phyloP scores from a whole-genome alignment of 1,284 basidiomycete species.

The Ustilago lituana region DNA sequence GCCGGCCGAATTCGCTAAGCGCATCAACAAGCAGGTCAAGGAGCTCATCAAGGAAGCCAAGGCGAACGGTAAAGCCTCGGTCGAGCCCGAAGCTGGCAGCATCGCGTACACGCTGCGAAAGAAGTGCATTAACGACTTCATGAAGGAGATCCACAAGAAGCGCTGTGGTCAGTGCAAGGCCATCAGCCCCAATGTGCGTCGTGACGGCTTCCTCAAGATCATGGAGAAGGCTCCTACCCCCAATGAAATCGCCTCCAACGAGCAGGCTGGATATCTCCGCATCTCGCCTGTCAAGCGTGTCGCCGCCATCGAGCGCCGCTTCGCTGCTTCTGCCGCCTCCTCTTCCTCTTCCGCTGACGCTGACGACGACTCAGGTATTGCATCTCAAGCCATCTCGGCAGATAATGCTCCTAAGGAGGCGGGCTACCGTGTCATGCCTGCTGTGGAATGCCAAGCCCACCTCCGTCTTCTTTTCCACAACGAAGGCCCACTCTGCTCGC shows the following conservation, averaged over 20 bases:
- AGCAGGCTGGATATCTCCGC: slow-evolving; percentile 35
- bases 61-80: slow-evolving; percentile 68
- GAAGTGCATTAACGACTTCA: slow-evolving; percentile 82
- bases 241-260: slow-evolving; percentile 37
- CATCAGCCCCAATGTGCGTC: slow-evolving; percentile 88
- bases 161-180: slow-evolving; percentile 80
- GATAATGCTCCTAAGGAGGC: slow-evolving; percentile 57
- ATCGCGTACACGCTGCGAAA: slow-evolving; percentile 88
- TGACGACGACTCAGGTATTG: slow-evolving; percentile 26
- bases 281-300: slow-evolving; percentile 57
- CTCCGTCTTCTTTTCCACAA: slow-evolving; percentile 87
- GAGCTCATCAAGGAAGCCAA: slow-evolving; percentile 74
- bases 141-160: slow-evolving; percentile 77
- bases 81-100: slow-evolving; percentile 70
- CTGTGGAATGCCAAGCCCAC: slow-evolving; percentile 92
- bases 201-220: slow-evolving; percentile 92
- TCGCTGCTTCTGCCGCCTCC: slow-evolving; percentile 20
- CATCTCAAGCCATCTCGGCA: slow-evolving; percentile 39
- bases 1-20: slow-evolving; percentile 57
- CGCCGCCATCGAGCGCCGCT: slow-evolving; percentile 35
- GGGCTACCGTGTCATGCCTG: slow-evolving; percentile 78
- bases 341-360: slow-evolving; percentile 19
- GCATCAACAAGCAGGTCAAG: slow-evolving; percentile 70
- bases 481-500: slow-evolving; percentile 81
- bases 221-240: slow-evolving; percentile 73